Conservation (phyloP, 306 rosid genomes). For the Sicyos baderoa region DNA sequence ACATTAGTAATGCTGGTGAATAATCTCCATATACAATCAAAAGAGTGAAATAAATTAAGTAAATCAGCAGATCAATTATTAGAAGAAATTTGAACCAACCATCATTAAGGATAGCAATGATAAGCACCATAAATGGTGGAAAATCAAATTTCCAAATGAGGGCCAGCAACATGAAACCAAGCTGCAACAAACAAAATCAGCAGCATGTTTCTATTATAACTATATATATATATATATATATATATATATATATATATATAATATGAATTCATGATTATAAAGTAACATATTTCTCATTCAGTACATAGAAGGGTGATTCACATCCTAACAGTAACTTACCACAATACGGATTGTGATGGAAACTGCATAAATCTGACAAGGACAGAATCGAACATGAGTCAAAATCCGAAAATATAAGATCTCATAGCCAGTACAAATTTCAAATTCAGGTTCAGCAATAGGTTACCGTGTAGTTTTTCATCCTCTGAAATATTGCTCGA, state of each 20-base stretch:
- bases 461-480: constrained; percentile 90
- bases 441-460: too few relatives aligned
- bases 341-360: constrained; percentile 97
- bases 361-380: constrained; percentile 85
- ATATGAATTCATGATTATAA: too few relatives aligned
- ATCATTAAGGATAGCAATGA: constrained; percentile 89
- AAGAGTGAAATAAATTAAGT: not conserved
- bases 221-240: too few relatives aligned
- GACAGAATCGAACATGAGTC: not conserved
- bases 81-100: constrained; percentile 42
- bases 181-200: constrained; percentile 49
- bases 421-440: not conserved
- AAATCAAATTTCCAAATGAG: constrained; percentile 93
- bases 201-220: too few relatives aligned
- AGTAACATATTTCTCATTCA: not conserved
- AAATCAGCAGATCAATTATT: too few relatives aligned
- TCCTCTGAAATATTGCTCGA: constrained; percentile 94
- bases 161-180: constrained; percentile 97
- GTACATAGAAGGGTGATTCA: not conserved
- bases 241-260: too few relatives aligned
- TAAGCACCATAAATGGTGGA: constrained; percentile 98
- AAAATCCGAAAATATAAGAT: not conserved
- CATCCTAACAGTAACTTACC: constrained; percentile 33
- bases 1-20: constrained; percentile 5
- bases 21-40: not conserved